A percentile compares a stretch with the other conserved stretches of the same genome.
Evolutionary conservation across 352 stramenopile genomes (phyloP).

Genomic region (Thraustotheca clavata): DNA sequence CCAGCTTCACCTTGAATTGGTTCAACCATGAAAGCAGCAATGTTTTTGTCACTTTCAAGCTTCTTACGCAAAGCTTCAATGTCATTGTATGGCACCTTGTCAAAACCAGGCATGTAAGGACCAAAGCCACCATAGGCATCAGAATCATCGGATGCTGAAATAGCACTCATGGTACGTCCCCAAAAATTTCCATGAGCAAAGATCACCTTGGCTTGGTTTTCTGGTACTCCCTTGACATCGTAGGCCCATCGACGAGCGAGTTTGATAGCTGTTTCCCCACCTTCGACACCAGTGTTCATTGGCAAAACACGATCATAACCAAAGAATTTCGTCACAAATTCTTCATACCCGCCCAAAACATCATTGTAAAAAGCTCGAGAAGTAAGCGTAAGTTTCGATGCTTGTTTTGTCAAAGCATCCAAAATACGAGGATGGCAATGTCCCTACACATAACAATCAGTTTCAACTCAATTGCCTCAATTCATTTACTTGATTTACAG

Average conservation of each 20-base stretch:
- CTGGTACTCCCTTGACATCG: slow-evolving; percentile 93
- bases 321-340: slow-evolving; percentile 97
- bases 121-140: slow-evolving; percentile 88
- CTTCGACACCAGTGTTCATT: slow-evolving; percentile 99
- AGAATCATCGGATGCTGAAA: slow-evolving; percentile 92
- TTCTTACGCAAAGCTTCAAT: slow-evolving; percentile 71
- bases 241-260: slow-evolving; percentile 96
- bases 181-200: slow-evolving; percentile 99
- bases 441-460: slow-evolving; percentile 51
- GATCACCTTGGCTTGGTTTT: slow-evolving; percentile 89
- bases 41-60: slow-evolving; percentile 82
- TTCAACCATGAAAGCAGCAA: slow-evolving; percentile 99
- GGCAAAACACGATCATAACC: slow-evolving; percentile 96
- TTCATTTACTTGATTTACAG: slow-evolving; percentile 65
- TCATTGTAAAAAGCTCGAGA: slow-evolving; percentile 99
- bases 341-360: slow-evolving; percentile 93
- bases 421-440: slow-evolving; percentile 99
- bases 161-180: slow-evolving; percentile 95
- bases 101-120: slow-evolving; percentile 97
- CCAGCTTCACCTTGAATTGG: slow-evolving; percentile 98
- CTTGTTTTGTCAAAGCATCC: slow-evolving; percentile 89
- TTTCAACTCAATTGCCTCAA: background rate
- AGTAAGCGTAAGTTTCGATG: slow-evolving; percentile 92
- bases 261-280: slow-evolving; percentile 97
- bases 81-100: slow-evolving; percentile 90